These are phyloP conservation scores for Arbutus unedo DNA, from an alignment of 148 eudicot species.

Conservation along the genomic window DNA sequence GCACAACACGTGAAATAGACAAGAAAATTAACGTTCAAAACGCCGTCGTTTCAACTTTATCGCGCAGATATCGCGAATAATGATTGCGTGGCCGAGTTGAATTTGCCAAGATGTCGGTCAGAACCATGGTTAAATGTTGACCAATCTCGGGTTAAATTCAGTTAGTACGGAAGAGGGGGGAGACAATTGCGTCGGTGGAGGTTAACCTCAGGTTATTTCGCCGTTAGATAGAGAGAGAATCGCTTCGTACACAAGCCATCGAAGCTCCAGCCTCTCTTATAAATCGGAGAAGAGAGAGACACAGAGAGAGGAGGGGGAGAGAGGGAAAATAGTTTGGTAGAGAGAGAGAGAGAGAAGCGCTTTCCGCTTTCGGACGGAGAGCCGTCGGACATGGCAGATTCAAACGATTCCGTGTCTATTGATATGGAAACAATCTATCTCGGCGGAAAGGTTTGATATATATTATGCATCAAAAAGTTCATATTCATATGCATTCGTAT, in stretches of 20 bases:
- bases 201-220: constrained; percentile 18
- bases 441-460: constrained; percentile 72
- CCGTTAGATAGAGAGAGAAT: constrained; percentile 16
- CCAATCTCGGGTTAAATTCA: constrained; percentile 15
- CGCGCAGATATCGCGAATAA: constrained; percentile 6
- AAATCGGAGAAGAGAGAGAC: constrained; percentile 15
- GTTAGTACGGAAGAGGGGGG: constrained; percentile 5
- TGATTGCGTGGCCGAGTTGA: constrained; percentile 17
- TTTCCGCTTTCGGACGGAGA: constrained; percentile 20
- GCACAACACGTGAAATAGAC: neutral
- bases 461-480: too few species aligned
- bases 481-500: neutral
- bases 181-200: constrained; percentile 26
- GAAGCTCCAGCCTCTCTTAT: constrained; percentile 15
- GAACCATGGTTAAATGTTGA: constrained; percentile 22
- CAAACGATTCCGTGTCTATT: constrained; percentile 61
- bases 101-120: constrained; percentile 22
- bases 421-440: constrained; percentile 87
- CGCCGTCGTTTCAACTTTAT: neutral
- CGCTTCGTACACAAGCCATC: constrained; percentile 37
- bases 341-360: constrained; percentile 16
- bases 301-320: constrained; percentile 14
- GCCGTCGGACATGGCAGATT: constrained; percentile 65
- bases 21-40: neutral
- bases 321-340: neutral